phyloP scores from a whole-genome alignment of 1,284 basidiomycete species.

The Anthracocystis setariae region DNA sequence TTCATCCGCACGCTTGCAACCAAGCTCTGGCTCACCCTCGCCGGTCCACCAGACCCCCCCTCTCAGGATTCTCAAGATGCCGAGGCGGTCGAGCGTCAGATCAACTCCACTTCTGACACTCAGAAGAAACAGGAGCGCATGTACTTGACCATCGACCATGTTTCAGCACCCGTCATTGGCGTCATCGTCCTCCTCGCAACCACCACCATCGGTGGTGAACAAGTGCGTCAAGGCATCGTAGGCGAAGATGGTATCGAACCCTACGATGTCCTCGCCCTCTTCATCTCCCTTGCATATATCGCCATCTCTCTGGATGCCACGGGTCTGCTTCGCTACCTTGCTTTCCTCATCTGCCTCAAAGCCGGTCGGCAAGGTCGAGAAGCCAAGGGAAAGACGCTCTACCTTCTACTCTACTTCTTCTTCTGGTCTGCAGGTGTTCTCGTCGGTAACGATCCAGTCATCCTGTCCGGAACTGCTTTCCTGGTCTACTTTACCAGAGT shows the following conservation, averaged over 20 bases:
- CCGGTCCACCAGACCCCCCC: constrained; percentile 18
- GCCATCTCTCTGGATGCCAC: constrained; percentile 90
- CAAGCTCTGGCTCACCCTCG: constrained; percentile 26
- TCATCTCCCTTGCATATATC: constrained; percentile 92
- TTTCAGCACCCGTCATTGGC: constrained; percentile 75
- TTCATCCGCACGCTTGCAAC: constrained; percentile 3
- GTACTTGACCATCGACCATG: constrained; percentile 51
- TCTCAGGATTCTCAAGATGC: constrained; percentile 20
- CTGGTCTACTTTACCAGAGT: constrained; percentile 84
- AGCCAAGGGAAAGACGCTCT: constrained; percentile 73
- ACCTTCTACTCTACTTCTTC: constrained; percentile 81
- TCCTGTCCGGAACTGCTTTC: constrained; percentile 78
- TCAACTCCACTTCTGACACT: background rate
- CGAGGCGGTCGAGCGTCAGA: constrained; percentile 24
- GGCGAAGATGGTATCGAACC: constrained; percentile 83
- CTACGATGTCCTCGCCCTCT: constrained; percentile 91
- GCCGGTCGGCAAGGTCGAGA: constrained; percentile 47
- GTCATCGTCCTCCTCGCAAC: constrained; percentile 82
- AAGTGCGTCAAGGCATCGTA: constrained; percentile 76
- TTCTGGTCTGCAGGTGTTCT: constrained; percentile 81
- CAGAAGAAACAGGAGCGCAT: constrained; percentile 3
- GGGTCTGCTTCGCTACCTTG: constrained; percentile 84
- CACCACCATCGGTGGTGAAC: constrained; percentile 76
- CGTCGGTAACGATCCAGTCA: constrained; percentile 78
- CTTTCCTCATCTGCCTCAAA: constrained; percentile 67